Conservation (phyloP, 192 early-diverging fungal genomes). For the Phycomyces nitens region DNA sequence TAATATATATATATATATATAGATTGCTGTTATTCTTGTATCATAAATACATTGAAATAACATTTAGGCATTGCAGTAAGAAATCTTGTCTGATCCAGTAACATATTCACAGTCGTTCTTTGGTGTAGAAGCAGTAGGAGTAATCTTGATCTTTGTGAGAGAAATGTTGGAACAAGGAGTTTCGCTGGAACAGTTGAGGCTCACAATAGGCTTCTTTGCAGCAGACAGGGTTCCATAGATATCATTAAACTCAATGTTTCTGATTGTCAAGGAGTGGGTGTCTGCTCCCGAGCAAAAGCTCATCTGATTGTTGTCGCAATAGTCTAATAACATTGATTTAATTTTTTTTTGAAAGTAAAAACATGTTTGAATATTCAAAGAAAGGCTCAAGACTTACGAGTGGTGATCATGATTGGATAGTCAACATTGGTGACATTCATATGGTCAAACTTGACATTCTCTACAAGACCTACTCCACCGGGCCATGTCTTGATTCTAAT, state of each 20-base stretch:
- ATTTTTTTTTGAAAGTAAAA: background rate
- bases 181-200: conserved; percentile 6
- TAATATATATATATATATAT: too few species aligned
- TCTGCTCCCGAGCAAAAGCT: background rate
- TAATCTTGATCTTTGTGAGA: conserved; percentile 5
- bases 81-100: background rate
- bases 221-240: background rate
- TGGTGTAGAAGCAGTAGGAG: background rate
- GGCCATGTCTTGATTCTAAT: conserved; percentile 14
- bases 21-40: too few species aligned
- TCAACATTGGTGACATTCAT: conserved; percentile 8
- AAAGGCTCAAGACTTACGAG: conserved; percentile 13
- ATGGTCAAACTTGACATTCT: conserved; percentile 5
- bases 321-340: background rate
- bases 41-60: too few species aligned
- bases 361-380: background rate
- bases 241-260: background rate
- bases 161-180: background rate
- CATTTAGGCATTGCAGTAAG: background rate
- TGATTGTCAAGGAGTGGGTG: background rate
- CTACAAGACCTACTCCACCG: background rate
- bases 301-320: conserved; percentile 7
- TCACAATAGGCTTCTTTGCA: background rate
- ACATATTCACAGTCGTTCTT: background rate
- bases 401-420: conserved; percentile 6